Conservation (phyloP, 176 grass and related monocot species). For the Sorghum bicolor region DNA sequence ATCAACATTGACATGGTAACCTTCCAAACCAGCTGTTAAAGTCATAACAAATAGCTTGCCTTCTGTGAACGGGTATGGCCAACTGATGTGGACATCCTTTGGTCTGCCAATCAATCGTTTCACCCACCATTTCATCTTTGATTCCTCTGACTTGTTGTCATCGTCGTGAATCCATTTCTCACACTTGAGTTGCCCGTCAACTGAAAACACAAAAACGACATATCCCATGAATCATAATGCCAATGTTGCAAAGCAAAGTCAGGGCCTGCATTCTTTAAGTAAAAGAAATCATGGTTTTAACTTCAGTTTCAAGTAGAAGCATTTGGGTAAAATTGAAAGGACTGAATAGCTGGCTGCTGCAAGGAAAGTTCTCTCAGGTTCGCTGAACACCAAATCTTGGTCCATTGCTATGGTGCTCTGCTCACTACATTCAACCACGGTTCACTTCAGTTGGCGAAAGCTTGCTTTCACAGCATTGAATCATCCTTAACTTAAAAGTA, state of each 20-base stretch:
- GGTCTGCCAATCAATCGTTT: conserved; percentile 72
- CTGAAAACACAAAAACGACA: conserved; percentile 43
- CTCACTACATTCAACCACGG: not conserved
- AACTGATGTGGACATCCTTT: conserved; percentile 70
- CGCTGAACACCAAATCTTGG: not conserved
- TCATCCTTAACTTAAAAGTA: not conserved
- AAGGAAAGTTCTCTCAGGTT: not conserved
- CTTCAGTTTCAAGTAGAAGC: conserved; percentile 24
- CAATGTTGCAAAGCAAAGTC: conserved; percentile 15
- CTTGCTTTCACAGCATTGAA: not conserved
- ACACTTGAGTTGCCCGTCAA: conserved; percentile 86
- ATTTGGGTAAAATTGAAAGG: not conserved
- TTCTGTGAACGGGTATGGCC: conserved; percentile 94
- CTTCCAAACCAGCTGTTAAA: conserved; percentile 86
- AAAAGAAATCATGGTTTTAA: conserved; percentile 3
- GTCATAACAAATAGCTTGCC: conserved; percentile 91
- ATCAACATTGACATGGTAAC: conserved; percentile 94
- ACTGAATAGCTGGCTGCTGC: not conserved
- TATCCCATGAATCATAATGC: conserved; percentile 7
- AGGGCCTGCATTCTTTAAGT: conserved; percentile 10
- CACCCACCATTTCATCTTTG: conserved; percentile 82
- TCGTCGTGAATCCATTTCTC: conserved; percentile 87
- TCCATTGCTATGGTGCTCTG: not conserved
- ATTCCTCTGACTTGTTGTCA: conserved; percentile 52
- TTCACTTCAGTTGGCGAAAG: not conserved